Conservation (phyloP, 257 asterid genomes). For the Solanum virginianum region DNA sequence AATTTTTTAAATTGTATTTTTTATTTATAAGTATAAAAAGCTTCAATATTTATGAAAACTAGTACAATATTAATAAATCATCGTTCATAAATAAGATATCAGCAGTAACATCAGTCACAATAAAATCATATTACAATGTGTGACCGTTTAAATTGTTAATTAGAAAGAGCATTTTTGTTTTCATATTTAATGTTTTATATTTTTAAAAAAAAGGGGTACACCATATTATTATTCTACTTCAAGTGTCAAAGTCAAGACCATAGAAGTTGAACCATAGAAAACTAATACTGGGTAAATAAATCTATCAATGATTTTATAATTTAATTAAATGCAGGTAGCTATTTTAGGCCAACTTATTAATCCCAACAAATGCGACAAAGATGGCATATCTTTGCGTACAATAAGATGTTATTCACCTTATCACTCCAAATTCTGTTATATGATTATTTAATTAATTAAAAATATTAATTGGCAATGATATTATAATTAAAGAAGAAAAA, state of each 20-base stretch:
- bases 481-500: neutral
- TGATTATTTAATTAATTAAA: neutral
- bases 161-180: too few species aligned
- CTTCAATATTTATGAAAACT: too few species aligned
- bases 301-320: neutral
- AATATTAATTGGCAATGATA: neutral
- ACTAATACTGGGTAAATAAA: neutral
- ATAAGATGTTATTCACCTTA: neutral
- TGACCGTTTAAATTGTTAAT: too few species aligned
- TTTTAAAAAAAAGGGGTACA: too few species aligned
- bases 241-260: neutral
- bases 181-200: too few species aligned
- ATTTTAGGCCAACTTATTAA: neutral
- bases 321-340: neutral
- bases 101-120: too few species aligned
- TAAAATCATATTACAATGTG: too few species aligned
- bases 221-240: neutral
- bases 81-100: too few species aligned
- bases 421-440: neutral
- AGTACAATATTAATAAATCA: too few species aligned
- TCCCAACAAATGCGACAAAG: neutral
- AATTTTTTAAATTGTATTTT: too few species aligned
- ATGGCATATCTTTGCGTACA: neutral
- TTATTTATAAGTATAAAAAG: too few species aligned
- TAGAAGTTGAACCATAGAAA: neutral